Base-by-base conservation (phyloP, 1,284 basidiomycete species). In the Rugosomyces carneus region DNA sequence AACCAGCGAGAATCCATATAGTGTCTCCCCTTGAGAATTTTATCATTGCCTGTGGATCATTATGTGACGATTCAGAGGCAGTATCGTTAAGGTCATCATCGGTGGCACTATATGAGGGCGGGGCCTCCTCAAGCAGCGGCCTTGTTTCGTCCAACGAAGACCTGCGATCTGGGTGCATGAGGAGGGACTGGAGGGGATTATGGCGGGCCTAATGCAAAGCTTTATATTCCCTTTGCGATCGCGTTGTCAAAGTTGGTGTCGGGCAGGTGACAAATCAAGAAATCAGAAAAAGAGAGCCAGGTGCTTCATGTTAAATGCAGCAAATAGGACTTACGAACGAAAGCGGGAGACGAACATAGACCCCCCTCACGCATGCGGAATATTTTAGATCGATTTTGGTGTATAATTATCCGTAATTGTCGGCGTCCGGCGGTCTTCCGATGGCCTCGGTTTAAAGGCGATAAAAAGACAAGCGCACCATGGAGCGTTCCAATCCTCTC, bases 1-100 rank as follows among this genome's bases (percentile, higher is more conserved):
- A 67, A 11, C 81, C 86, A 29, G 77, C 72, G 41, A 89, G 70
- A 42, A 89, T 78, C 84, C 84, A 88, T 47, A 68, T 64, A 50
- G 79, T 71, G 53, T 85, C 77, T 21, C 56, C 47, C 38, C 61
- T 68, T 34, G 80, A 77, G 48, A 77, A 67, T 51, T 73, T 67
- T 62, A 73, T 73, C 44, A 66, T 52, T 31, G 60, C 60, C 27
- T 59, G 61, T 39, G 60, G 51, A 35, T 64, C 58, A 29, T 56
- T 45, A 29, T 61, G 59, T 15, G 57, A 50, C 44, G 40, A 58
- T 59, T 49, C 63, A 53, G 9, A 56, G 52, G 40, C 40, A 41
- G 55, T 50, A 44, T 56, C 54, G 52, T 64, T 65, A 58, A 58
- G 60, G 60, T 70, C 68, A 67, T 70, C 68, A 67, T 70, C 58